Evolutionary conservation across 805 yeast genomes (phyloP), one percentile per base, ranked within the genome.

Genomic region (Metschnikowia similis): DNA sequence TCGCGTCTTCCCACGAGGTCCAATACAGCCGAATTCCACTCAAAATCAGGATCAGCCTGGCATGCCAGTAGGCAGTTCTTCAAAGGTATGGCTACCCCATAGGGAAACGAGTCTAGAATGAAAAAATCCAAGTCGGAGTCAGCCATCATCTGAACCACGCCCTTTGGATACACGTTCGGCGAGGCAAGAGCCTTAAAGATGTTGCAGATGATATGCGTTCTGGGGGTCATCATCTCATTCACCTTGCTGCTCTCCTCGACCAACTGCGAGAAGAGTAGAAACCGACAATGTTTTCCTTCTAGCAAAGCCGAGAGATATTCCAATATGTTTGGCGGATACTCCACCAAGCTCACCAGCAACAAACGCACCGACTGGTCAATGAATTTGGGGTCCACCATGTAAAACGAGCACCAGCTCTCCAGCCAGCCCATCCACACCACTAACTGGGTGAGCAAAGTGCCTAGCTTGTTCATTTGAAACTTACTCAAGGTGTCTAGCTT

Each of bases 391-490:
- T 71, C 70, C 2, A 67, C 56, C 56, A 65, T 67, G 61, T 90
- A 89, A 56, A 81, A 83, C 1, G 65, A 57, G 21, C 67, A 62
- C 96, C 96, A 87, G 0, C 58, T 50, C 1, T 74, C 81, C 9
- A 84, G 79, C 96, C 96, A 87, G 6, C 87, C 83, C 81, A 85
- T 79, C 83, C 88, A 81, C 10, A 71, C 56, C 0, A 85, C 76
- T 11, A 87, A 61, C 55, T 84, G 85, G 0, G 83, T 70, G n/a
- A 90, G 64, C 21, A 90, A 63, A 0, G 67, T 27, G 0, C 85
- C 82, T 29, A 91, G 57, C 31, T 66, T 66, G 3, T 68, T 56
- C 10, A 75, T 66, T 8, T 69, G 63, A 0, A 57, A 48, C 3
- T 60, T 48, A 5, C 75, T 70, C 27, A 81, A 66, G 1, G 80